Evolutionary conservation across 805 yeast species (phyloP).

Genomic region (Candida cerambycidarum): DNA sequence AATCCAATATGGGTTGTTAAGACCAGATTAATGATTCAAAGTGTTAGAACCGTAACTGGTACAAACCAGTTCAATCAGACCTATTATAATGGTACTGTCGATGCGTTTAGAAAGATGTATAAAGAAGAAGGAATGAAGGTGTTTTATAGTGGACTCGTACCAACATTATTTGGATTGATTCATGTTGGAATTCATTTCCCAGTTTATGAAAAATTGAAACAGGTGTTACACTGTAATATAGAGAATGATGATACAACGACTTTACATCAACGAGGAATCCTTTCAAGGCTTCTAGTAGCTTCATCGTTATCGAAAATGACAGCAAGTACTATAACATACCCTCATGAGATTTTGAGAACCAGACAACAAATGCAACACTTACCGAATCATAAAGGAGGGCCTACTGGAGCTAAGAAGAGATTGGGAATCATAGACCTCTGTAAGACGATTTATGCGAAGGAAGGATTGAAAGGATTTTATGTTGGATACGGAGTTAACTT

Average conservation of each 20-base stretch:
- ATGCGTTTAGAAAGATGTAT: conserved; percentile 82
- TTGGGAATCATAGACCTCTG: conserved; percentile 8
- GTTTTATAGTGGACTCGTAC: conserved; percentile 86
- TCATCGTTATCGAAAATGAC: conserved; percentile 82
- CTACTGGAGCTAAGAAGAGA: conserved; percentile 11
- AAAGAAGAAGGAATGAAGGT: conserved; percentile 74
- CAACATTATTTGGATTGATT: conserved; percentile 83
- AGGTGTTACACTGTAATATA: conserved; percentile 33
- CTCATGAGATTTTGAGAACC: conserved; percentile 92
- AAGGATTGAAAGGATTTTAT: conserved; percentile 82
- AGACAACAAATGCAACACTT: conserved; percentile 70
- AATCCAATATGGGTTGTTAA: conserved; percentile 98
- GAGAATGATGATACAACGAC: conserved; percentile 10
- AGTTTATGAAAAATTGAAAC: conserved; percentile 78
- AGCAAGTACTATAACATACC: conserved; percentile 87
- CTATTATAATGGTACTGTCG: conserved; percentile 73
- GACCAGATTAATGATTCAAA: conserved; percentile 89
- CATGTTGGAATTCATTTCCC: conserved; percentile 98
- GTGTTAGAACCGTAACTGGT: conserved; percentile 41
- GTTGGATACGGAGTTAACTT: conserved; percentile 86
- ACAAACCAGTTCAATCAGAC: conserved; percentile 25
- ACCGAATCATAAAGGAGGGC: conserved; percentile 12
- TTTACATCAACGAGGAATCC: conserved; percentile 13
- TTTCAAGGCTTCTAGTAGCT: conserved; percentile 48
- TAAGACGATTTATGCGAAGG: conserved; percentile 50